phyloP scores from a whole-genome alignment of 768 basidiomycete genomes.

The Pulveroboletus sp. region DNA sequence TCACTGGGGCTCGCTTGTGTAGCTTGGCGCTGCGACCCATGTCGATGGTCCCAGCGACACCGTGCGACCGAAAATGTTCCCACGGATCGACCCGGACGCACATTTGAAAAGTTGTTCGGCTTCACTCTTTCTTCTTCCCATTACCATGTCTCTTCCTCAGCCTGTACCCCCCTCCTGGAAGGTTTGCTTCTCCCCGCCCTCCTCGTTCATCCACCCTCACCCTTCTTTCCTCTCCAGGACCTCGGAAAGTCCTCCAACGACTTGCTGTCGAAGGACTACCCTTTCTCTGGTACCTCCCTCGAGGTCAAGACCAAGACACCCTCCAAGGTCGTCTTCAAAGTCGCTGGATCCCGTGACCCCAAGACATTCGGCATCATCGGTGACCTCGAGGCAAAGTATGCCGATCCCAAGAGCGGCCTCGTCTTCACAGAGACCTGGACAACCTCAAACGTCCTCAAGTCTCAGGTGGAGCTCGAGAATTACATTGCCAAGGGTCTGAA shows the following conservation, averaged over 20 bases:
- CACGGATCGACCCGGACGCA: slow-evolving; percentile 26
- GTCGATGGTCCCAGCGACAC: background rate
- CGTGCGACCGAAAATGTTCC: slow-evolving; percentile 15
- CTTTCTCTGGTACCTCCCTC: slow-evolving; percentile 63
- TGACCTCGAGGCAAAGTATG: slow-evolving; percentile 94
- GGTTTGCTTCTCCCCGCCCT: slow-evolving; percentile 36
- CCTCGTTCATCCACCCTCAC: background rate
- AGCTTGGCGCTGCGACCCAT: slow-evolving; percentile 37
- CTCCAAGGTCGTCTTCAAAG: slow-evolving; percentile 91
- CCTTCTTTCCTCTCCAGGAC: slow-evolving; percentile 48
- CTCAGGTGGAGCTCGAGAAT: slow-evolving; percentile 92
- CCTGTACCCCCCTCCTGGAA: slow-evolving; percentile 98
- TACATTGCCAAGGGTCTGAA: slow-evolving; percentile 97
- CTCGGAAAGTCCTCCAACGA: slow-evolving; percentile 97
- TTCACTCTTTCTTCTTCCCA: slow-evolving; percentile 9
- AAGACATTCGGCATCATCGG: slow-evolving; percentile 71
- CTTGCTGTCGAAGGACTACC: slow-evolving; percentile 90
- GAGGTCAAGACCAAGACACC: slow-evolving; percentile 89
- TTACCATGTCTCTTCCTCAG: slow-evolving; percentile 82
- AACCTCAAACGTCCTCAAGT: slow-evolving; percentile 87
- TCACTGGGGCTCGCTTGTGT: slow-evolving; percentile 29
- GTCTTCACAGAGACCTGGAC: slow-evolving; percentile 96
- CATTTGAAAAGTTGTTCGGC: slow-evolving; percentile 3
- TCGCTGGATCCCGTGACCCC: slow-evolving; percentile 75
- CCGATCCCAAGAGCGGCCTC: slow-evolving; percentile 87